phyloP scores from a whole-genome alignment of 768 basidiomycete genomes.

The Trametes cubensis region DNA sequence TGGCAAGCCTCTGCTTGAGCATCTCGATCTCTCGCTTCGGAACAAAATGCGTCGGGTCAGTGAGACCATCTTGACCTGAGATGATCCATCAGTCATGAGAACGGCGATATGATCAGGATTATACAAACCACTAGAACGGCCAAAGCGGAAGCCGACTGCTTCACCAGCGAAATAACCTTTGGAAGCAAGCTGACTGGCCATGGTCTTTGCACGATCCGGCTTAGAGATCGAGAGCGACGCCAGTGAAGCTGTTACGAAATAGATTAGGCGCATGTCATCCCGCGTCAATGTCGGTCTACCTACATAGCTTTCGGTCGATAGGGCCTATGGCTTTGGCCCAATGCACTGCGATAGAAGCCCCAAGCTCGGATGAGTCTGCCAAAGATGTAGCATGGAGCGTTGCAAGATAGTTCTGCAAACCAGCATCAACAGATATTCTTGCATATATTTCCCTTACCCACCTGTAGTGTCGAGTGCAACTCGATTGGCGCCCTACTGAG shows the following conservation, averaged over 20 bases:
- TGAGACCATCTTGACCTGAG: conserved; percentile 3
- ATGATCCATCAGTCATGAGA: neutral
- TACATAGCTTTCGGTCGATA: conserved; percentile 75
- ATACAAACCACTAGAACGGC: conserved; percentile 60
- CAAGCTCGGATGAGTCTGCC: conserved; percentile 83
- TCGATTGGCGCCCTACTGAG: conserved; percentile 89
- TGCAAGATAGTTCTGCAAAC: conserved; percentile 80
- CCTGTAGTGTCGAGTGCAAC: conserved; percentile 90
- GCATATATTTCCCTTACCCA: conserved; percentile 34
- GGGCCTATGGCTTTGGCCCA: conserved; percentile 83
- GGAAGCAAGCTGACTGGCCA: conserved; percentile 85
- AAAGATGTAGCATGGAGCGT: conserved; percentile 68
- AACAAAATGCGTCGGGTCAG: conserved; percentile 40
- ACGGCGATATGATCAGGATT: neutral
- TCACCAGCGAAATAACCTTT: conserved; percentile 93
- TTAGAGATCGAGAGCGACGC: conserved; percentile 61
- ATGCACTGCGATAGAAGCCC: conserved; percentile 85
- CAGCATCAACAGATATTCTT: neutral
- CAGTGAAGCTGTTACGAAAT: conserved; percentile 50
- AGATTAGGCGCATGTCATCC: neutral
- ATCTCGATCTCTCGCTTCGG: conserved; percentile 63
- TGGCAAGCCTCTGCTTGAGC: conserved; percentile 68
- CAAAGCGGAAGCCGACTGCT: conserved; percentile 75
- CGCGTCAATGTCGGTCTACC: conserved; percentile 27
- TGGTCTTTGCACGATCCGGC: conserved; percentile 77